Evolutionary conservation across 345 rosid genomes (phyloP).

Genomic region (Jatropha curcas): DNA sequence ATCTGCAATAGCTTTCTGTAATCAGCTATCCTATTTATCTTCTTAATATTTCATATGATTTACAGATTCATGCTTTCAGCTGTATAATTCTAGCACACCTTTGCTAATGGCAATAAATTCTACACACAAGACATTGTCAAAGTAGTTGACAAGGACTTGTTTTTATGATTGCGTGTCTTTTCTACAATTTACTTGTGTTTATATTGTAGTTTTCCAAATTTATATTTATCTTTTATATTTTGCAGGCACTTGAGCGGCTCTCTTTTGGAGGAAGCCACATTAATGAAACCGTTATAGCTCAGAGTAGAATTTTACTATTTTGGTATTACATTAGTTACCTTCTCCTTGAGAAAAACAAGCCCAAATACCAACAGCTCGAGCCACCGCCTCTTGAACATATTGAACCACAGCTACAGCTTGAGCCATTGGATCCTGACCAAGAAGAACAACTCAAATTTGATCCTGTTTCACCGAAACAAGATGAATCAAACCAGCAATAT

Average conservation of each 20-base stretch:
- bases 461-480: constrained; percentile 20
- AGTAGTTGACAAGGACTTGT: not conserved
- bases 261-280: constrained; percentile 70
- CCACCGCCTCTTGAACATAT: constrained; percentile 34
- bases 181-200: too few relatives aligned
- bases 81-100: not conserved
- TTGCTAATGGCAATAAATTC: not conserved
- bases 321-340: constrained; percentile 87
- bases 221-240: not conserved
- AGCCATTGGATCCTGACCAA: constrained; percentile 39
- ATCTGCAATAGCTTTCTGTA: too few relatives aligned
- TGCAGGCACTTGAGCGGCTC: constrained; percentile 82
- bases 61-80: too few relatives aligned
- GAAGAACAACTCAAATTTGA: constrained; percentile 44
- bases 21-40: too few relatives aligned
- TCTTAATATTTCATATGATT: too few relatives aligned
- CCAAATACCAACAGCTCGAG: constrained; percentile 82
- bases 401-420: constrained; percentile 40
- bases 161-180: not conserved
- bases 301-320: constrained; percentile 73
- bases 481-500: constrained; percentile 17
- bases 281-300: constrained; percentile 69
- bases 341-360: constrained; percentile 80
- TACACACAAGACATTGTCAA: not conserved
- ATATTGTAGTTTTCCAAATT: not conserved